Conservation (phyloP, 305 asterid species). For the Fraxinus floribunda region DNA sequence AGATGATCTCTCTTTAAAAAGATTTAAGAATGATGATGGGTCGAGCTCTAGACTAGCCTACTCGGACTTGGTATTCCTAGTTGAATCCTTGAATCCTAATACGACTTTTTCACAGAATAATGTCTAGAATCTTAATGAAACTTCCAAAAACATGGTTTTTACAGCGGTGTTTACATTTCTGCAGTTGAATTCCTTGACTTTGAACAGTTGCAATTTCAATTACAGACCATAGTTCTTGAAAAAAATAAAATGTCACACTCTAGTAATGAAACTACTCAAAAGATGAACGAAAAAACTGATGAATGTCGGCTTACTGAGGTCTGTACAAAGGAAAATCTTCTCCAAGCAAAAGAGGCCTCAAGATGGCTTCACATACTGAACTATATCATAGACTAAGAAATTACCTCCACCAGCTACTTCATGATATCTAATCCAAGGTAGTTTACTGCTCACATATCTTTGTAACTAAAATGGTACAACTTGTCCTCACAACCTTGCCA, state of each 20-base stretch:
- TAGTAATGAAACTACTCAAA: slow-evolving; percentile 36
- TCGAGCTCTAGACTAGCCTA: too few relatives aligned
- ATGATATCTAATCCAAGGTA: slow-evolving; percentile 86
- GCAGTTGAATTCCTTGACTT: neutral
- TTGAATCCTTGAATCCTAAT: too few relatives aligned
- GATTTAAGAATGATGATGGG: too few relatives aligned
- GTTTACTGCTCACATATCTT: slow-evolving; percentile 57
- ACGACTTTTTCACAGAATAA: too few relatives aligned
- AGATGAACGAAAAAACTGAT: slow-evolving; percentile 18
- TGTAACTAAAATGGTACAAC: slow-evolving; percentile 76
- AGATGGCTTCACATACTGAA: slow-evolving; percentile 77
- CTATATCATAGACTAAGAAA: slow-evolving; percentile 70
- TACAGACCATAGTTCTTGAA: slow-evolving; percentile 15
- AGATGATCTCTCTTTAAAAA: too few relatives aligned
- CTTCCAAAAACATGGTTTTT: too few relatives aligned
- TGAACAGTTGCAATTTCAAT: slow-evolving; percentile 20
- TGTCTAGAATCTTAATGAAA: too few relatives aligned
- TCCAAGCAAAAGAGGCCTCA: slow-evolving; percentile 77
- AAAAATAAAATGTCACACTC: slow-evolving; percentile 27
- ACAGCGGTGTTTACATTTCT: neutral
- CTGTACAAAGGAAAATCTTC: slow-evolving; percentile 65
- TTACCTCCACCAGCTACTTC: slow-evolving; percentile 93
- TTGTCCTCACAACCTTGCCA: slow-evolving; percentile 92
- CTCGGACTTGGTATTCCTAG: too few relatives aligned
- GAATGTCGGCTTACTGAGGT: slow-evolving; percentile 35